Base-by-base conservation (phyloP, 2,329 filamentous ascomycete species). In the Diaporthe ilicicola region DNA sequence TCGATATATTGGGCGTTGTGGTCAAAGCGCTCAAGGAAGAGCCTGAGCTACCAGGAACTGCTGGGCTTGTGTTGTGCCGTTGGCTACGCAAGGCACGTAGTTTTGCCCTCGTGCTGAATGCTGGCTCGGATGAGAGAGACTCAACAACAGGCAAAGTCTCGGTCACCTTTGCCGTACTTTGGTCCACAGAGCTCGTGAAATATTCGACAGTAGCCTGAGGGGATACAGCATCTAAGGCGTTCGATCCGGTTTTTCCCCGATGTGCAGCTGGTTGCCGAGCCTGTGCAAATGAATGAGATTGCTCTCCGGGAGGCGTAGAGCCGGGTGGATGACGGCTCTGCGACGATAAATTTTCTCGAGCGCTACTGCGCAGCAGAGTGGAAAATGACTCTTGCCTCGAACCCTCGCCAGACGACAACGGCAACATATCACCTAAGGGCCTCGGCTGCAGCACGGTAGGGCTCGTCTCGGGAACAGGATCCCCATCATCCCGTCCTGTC, bases 1-100 rank as follows among this genome's bases (percentile, higher is more conserved):
- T 77, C 1, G 83, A 83, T 3, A 79, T 73, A 0, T 74, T 73
- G 2, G 85, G 84, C 0, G 84, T 85, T 0, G 77, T 76, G 1
- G 81, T 81, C 17, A 85, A 72, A 27, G 79, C 74, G 68, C 82
- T 85, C 13, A 86, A 76, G 6, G 79, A 81, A 2, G 84, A 85
- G 2, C 79, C 80, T 2, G 81, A 76, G 55, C 65, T 70, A 32
- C 37, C 42, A 29, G 56, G 50, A 22, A 17, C 42, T 32, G 64
- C 34, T 42, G 66, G 44, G 42, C 32, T 68, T 17, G 17, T 59
- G 17, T 50, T 51, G 3, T 59, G 39, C 9, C 6, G 32, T 48
- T 39, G 37, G 68, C 66, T 15, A 61, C 71, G 22, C 51, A 42
- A n/a, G 34, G 48, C 44, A 46, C 69, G 64, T 15, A 32, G 32